Conservation (phyloP, 305 asterid genomes). For the Plantago coronopus region DNA sequence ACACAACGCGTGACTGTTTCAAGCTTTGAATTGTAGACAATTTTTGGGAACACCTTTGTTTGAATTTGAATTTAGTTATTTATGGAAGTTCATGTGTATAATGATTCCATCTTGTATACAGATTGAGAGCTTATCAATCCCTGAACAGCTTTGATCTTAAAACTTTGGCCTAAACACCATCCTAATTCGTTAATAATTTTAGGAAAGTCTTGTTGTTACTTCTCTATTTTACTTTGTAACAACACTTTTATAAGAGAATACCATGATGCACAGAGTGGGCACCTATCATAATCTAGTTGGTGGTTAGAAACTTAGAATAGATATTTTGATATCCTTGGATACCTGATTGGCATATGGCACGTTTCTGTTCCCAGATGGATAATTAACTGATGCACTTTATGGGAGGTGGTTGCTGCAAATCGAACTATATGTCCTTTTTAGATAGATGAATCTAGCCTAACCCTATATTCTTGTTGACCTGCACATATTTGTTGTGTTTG, state of each 20-base stretch:
- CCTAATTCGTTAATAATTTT: neutral
- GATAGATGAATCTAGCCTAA: too few relatives aligned
- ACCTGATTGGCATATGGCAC: neutral
- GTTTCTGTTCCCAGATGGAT: too few relatives aligned
- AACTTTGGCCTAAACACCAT: neutral
- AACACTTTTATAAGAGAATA: neutral
- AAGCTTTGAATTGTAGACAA: too few relatives aligned
- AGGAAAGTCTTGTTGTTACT: neutral
- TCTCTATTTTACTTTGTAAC: neutral
- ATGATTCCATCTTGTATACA: too few relatives aligned
- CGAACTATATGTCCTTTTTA: too few relatives aligned
- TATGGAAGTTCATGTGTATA: too few relatives aligned
- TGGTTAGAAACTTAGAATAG: slow-evolving; percentile 10
- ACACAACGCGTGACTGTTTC: neutral
- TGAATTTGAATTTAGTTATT: too few relatives aligned
- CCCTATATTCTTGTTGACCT: too few relatives aligned
- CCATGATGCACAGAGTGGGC: neutral
- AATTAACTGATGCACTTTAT: too few relatives aligned
- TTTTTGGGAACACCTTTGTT: too few relatives aligned
- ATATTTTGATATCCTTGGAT: neutral
- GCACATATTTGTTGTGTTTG: too few relatives aligned
- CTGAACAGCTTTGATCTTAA: neutral
- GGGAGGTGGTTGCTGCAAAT: too few relatives aligned
- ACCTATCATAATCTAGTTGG: slow-evolving; percentile 15
- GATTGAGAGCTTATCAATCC: neutral